A percentile compares a stretch with the other conserved stretches of the same genome.
Conservation (phyloP, 164 flowering plant genomes). For the Vitis rotundifolia region DNA sequence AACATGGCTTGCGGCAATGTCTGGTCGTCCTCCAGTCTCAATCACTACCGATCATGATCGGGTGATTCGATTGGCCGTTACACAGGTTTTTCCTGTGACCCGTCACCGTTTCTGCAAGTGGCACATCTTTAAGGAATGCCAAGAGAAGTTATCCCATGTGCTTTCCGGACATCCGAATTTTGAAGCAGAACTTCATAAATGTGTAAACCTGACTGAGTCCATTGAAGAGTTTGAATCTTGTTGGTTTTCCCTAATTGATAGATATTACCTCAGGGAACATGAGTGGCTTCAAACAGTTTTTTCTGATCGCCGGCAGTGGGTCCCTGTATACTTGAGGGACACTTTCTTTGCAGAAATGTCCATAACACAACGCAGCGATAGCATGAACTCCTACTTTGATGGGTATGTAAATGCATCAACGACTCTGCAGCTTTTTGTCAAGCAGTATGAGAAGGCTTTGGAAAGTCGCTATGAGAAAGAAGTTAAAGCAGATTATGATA, state of each 20-base stretch:
- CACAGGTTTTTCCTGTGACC: constrained; percentile 37
- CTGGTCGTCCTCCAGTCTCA: constrained; percentile 33
- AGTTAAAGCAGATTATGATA: constrained; percentile 47
- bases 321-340: constrained; percentile 41
- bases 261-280: constrained; percentile 32
- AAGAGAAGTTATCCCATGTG: constrained; percentile 36
- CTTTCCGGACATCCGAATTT: constrained; percentile 34
- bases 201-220: constrained; percentile 39
- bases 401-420: constrained; percentile 42
- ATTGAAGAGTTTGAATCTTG: constrained; percentile 43
- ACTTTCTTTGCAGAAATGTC: constrained; percentile 48
- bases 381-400: constrained; percentile 44
- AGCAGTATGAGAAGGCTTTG: constrained; percentile 38
- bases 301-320: constrained; percentile 39
- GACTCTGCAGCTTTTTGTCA: constrained; percentile 31
- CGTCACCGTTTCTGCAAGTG: constrained; percentile 51
- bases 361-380: constrained; percentile 29
- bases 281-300: constrained; percentile 49
- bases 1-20: constrained; percentile 45
- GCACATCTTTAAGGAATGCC: constrained; percentile 43
- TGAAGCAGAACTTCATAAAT: constrained; percentile 45
- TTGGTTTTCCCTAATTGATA: constrained; percentile 35
- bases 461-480: constrained; percentile 44
- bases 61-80: constrained; percentile 32
- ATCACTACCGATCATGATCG: constrained; percentile 47